Conservation (phyloP, 305 asterid genomes). For the Fraxinus dipetala region DNA sequence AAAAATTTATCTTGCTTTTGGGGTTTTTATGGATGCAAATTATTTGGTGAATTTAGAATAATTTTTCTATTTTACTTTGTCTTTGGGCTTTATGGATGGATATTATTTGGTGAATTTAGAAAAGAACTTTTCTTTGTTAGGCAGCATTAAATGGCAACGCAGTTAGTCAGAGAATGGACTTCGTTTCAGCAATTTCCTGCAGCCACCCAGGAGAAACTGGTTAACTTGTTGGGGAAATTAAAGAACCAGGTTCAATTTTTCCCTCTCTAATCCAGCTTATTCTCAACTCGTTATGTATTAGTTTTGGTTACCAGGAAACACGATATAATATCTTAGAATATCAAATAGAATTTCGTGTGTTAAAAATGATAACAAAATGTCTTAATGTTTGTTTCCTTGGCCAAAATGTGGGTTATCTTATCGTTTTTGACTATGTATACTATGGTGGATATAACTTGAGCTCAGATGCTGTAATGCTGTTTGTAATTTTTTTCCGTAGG, state of each 20-base stretch:
- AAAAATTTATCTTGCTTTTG: not conserved
- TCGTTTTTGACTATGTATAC: not conserved
- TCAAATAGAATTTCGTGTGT: not conserved
- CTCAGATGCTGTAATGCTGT: not conserved
- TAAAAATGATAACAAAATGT: not conserved
- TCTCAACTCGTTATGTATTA: not conserved
- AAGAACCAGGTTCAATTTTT: slow-evolving; percentile 54
- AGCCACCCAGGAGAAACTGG: slow-evolving; percentile 81
- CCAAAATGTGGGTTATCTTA: not conserved
- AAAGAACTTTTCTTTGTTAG: not conserved
- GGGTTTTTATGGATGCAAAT: not conserved
- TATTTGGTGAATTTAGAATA: not conserved
- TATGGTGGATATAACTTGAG: not conserved
- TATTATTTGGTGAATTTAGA: not conserved
- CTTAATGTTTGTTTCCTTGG: not conserved
- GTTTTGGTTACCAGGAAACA: not conserved
- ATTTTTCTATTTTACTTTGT: not conserved
- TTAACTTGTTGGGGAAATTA: slow-evolving; percentile 61
- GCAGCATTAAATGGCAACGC: slow-evolving; percentile 64
- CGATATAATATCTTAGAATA: not conserved
- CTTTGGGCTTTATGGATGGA: not conserved
- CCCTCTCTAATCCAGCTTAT: not conserved
- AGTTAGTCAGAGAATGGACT: slow-evolving; percentile 71
- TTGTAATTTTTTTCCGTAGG: slow-evolving; percentile 35
- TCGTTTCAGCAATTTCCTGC: slow-evolving; percentile 82